Evolutionary conservation across 225 moss, liverwort and hornwort genomes (phyloP).

Genomic region (Sphagnum contortum): DNA sequence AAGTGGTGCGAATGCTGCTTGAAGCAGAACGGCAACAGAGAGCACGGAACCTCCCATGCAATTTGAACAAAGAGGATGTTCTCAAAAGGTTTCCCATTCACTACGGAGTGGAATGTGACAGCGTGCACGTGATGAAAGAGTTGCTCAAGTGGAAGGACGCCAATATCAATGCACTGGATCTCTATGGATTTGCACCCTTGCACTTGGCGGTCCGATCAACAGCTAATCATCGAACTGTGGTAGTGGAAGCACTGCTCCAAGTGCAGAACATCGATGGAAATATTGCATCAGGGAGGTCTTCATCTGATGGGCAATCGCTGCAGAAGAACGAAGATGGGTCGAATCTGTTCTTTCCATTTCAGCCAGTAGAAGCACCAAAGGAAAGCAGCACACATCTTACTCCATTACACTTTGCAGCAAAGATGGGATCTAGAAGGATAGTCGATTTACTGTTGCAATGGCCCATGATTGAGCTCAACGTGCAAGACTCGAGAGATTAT

Average conservation of each 20-base stretch:
- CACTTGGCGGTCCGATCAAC: conserved; percentile 26
- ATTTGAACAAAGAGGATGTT: conserved; percentile 23
- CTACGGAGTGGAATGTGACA: conserved; percentile 31
- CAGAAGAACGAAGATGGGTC: too few species aligned
- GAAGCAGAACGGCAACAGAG: conserved; percentile 25
- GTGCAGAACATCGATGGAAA: conserved; percentile 22
- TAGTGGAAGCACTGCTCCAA: conserved; percentile 25
- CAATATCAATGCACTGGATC: conserved; percentile 23
- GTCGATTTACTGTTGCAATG: too few species aligned
- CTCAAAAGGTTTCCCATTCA: conserved; percentile 42
- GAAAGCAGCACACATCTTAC: too few species aligned
- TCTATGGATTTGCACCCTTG: conserved; percentile 28
- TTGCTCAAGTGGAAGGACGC: conserved; percentile 14
- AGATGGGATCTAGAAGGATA: too few species aligned
- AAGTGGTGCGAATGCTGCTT: conserved; percentile 18
- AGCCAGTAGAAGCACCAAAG: too few species aligned
- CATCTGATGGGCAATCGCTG: too few species aligned
- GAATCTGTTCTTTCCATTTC: too few species aligned
- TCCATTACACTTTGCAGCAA: too few species aligned
- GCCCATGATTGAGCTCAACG: too few species aligned
- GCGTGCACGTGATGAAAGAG: conserved; percentile 28
- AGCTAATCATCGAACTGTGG: conserved; percentile 8
- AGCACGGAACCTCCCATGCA: conserved; percentile 6
- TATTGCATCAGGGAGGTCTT: neutral
- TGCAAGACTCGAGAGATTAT: too few species aligned